Evolutionary conservation across 2,329 filamentous ascomycete genomes (phyloP), one percentile per base, ranked within the genome.

Genomic region (Arthroderma uncinatum): DNA sequence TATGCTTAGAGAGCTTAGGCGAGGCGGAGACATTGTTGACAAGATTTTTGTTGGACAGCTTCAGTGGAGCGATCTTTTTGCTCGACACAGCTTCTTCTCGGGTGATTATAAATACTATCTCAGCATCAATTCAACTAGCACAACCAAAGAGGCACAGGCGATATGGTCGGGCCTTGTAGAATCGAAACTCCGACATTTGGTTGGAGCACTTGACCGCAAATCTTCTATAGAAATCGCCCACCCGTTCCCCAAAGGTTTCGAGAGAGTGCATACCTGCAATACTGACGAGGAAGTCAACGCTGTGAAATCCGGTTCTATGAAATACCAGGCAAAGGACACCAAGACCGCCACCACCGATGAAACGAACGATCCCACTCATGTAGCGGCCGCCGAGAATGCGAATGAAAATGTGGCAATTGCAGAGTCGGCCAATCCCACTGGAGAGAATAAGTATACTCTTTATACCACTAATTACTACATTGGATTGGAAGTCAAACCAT

Each of bases 401-500:
- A 66, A 74, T 12, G 69, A 72, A 53, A 71, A 74, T 47, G 66
- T 67, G 2, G 69, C 72, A 36, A 65, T 69, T 9, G 69, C 71
- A n/a, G 69, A 72, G 7, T 62, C 65, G 14, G 65, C 72, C 42
- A 67, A 70, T 40, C 65, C 67, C 28, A 70, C 71, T 40, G 70
- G 66, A 28, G 70, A 74, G 25, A 72, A 74, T 59, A 71, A 73
- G 34, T 72, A 74, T 55, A 78, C 76, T 48, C 74, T 97, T 28
- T 95, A 88, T 69, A 97, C 92, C 0, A 90, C 89, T 23, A 96
- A 91, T 1, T 92, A 91, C 70, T 98, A 97, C 68, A 89, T 98
- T 67, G 93, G 93, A 36, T 78, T 97, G 52, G 86, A 92, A 67
- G 73, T 97, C 58, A 80, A 81, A 52, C 81, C 85, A 64, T 74